Evolutionary conservation across 306 rosid genomes (phyloP).

Genomic region (Nissolia schottii): DNA sequence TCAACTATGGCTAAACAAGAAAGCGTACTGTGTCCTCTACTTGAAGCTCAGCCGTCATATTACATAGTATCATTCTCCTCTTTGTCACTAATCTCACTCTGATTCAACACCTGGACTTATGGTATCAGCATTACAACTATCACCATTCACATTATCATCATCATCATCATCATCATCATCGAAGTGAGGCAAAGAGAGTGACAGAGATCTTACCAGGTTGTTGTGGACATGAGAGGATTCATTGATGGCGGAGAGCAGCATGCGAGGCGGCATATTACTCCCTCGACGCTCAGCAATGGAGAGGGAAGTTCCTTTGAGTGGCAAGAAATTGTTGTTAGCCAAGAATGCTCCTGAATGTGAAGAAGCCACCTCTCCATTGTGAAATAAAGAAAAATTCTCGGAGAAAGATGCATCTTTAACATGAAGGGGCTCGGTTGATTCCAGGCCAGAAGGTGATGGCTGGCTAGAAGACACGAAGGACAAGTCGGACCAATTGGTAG

Average conservation of each 20-base stretch:
- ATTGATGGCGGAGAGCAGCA: conserved; percentile 56
- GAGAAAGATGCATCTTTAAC: conserved; percentile 40
- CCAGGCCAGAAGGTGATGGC: conserved; percentile 77
- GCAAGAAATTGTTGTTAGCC: conserved; percentile 23
- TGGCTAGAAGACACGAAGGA: conserved; percentile 44
- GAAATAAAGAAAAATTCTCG: conserved; percentile 31
- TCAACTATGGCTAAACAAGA: not conserved
- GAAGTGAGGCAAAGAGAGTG: conserved; percentile 51
- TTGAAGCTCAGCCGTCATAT: not conserved
- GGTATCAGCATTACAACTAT: conserved; percentile 30
- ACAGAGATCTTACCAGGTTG: conserved; percentile 46
- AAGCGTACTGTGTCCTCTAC: not conserved
- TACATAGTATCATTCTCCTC: not conserved
- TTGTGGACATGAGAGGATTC: conserved; percentile 46
- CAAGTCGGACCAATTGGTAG: conserved; percentile 62
- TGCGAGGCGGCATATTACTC: conserved; percentile 73
- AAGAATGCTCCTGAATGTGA: conserved; percentile 40
- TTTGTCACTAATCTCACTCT: conserved; percentile 19
- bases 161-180: too few relatives aligned
- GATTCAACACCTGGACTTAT: conserved; percentile 24
- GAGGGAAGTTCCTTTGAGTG: conserved; percentile 37
- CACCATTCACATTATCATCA: conserved; percentile 34
- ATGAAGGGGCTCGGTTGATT: conserved; percentile 44
- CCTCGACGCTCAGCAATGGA: conserved; percentile 95
- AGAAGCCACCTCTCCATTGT: conserved; percentile 38